Evolutionary conservation across 2,329 filamentous ascomycete genomes (phyloP).

Genomic region (Malbranchea zuffiana): DNA sequence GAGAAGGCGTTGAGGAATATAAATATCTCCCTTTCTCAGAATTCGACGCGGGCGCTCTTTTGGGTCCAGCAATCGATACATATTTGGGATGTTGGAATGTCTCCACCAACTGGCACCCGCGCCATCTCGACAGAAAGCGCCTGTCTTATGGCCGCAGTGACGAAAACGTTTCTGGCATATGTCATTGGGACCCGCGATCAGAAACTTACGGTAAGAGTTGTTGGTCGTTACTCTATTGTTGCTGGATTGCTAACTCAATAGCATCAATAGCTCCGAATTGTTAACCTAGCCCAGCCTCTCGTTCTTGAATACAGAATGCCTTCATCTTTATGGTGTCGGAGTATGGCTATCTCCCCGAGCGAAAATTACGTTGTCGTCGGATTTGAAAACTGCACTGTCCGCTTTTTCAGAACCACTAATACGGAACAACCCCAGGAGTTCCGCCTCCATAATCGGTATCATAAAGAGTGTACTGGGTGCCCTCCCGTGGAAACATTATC

Average conservation of each 20-base stretch:
- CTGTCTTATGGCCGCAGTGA: constrained; percentile 31
- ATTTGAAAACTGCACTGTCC: constrained; percentile 32
- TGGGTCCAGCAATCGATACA: constrained; percentile 32
- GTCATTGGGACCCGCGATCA: constrained; percentile 34
- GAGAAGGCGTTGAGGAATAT: constrained; percentile 26
- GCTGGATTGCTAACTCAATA: not conserved
- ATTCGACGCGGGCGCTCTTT: constrained; percentile 30
- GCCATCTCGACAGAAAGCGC: constrained; percentile 30
- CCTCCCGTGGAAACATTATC: constrained; percentile 32
- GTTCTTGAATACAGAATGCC: constrained; percentile 33
- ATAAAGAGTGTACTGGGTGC: constrained; percentile 27
- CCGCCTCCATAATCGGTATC: constrained; percentile 26
- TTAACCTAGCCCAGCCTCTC: constrained; percentile 27
- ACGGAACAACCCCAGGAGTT: constrained; percentile 30
- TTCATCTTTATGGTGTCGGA: constrained; percentile 31
- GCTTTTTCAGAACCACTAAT: constrained; percentile 31
- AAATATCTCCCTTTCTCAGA: constrained; percentile 30
- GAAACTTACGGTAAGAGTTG: constrained; percentile 28
- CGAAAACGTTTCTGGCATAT: constrained; percentile 30
- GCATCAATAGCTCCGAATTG: constrained; percentile 26
- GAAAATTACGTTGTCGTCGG: constrained; percentile 34
- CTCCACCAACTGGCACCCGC: constrained; percentile 26
- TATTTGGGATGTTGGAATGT: constrained; percentile 31
- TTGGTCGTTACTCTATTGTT: not conserved
- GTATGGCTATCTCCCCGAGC: constrained; percentile 31